Percentiles rank a stretch among this genome's conserved stretches.
phyloP scores from a whole-genome alignment of 192 early-diverging fungal species.

The Umbelopsis ramanniana region DNA sequence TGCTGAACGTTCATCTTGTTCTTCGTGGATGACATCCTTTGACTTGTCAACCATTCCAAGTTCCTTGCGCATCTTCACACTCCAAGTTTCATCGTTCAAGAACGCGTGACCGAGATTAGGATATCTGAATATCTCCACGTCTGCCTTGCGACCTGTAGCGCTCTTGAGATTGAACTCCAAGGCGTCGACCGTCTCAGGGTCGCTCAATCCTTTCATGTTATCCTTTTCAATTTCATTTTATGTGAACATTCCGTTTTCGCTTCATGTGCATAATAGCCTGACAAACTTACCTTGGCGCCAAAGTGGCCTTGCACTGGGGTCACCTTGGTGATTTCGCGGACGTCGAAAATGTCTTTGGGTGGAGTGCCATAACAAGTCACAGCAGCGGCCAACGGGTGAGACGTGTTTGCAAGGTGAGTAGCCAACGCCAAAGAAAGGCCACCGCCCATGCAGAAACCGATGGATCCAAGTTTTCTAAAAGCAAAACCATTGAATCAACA shows the following conservation, averaged over 20 bases:
- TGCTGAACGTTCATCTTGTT: constrained; percentile 30
- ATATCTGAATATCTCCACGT: constrained; percentile 35
- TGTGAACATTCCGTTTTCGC: not conserved
- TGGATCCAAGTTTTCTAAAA: constrained; percentile 42
- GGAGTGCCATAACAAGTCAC: constrained; percentile 43
- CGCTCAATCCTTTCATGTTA: constrained; percentile 34
- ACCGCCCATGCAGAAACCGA: constrained; percentile 62
- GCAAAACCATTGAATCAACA: not conserved
- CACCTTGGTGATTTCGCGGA: constrained; percentile 26
- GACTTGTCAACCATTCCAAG: constrained; percentile 35
- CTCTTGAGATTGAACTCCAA: constrained; percentile 27
- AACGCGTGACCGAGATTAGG: constrained; percentile 46
- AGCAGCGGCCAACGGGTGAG: constrained; percentile 31
- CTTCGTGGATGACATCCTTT: constrained; percentile 31
- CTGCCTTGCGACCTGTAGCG: constrained; percentile 17
- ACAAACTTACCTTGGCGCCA: constrained; percentile 27
- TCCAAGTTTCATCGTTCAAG: constrained; percentile 44
- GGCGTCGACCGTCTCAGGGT: constrained; percentile 30
- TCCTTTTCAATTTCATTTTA: constrained; percentile 25
- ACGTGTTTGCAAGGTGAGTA: constrained; percentile 28
- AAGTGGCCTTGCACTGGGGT: constrained; percentile 41
- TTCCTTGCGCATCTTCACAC: constrained; percentile 39
- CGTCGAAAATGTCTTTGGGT: constrained; percentile 26
- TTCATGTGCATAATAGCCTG: too few relatives aligned
- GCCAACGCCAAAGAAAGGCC: constrained; percentile 47